Conservation (phyloP, 2,329 filamentous ascomycete species). For the Clonostachys rosea region DNA sequence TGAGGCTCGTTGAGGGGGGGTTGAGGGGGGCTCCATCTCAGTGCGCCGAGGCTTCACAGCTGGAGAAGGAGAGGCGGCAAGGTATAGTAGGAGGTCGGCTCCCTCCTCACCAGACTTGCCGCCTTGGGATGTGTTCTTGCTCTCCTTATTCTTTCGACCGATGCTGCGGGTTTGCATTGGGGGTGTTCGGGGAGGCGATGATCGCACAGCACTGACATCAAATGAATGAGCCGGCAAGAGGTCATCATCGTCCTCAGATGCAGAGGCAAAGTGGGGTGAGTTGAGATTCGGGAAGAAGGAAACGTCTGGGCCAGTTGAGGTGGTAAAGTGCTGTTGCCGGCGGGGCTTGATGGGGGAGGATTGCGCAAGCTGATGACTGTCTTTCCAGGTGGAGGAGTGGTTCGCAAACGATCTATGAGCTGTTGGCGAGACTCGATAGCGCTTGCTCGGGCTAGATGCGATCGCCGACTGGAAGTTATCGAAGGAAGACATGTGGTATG, state of each 20-base stretch:
- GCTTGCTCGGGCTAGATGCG: conserved; percentile 59
- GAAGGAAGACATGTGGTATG: conserved; percentile 51
- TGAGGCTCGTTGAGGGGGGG: conserved; percentile 63
- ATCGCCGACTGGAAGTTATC: conserved; percentile 29
- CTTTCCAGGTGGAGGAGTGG: conserved; percentile 65
- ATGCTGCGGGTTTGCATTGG: conserved; percentile 55
- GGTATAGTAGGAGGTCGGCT: conserved; percentile 74
- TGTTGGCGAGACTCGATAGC: conserved; percentile 61
- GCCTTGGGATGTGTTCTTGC: conserved; percentile 6
- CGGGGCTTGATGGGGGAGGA: conserved; percentile 82
- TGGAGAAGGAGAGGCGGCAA: conserved; percentile 87
- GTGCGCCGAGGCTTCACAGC: conserved; percentile 49
- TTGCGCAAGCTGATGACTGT: conserved; percentile 69
- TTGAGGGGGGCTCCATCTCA: conserved; percentile 66
- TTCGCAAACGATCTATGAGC: conserved; percentile 49
- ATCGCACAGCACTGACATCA: conserved; percentile 55
- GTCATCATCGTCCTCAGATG: conserved; percentile 78
- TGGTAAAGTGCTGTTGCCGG: conserved; percentile 71
- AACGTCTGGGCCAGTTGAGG: conserved; percentile 64
- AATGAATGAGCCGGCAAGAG: conserved; percentile 76
- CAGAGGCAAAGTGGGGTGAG: conserved; percentile 56
- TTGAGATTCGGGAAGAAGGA: conserved; percentile 71
- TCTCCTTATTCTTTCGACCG: conserved; percentile 41
- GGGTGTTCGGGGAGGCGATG: conserved; percentile 85
- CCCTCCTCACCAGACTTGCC: conserved; percentile 64